Evolutionary conservation across 2,329 filamentous ascomycete genomes (phyloP).

Genomic region (Trichoderma sp.): DNA sequence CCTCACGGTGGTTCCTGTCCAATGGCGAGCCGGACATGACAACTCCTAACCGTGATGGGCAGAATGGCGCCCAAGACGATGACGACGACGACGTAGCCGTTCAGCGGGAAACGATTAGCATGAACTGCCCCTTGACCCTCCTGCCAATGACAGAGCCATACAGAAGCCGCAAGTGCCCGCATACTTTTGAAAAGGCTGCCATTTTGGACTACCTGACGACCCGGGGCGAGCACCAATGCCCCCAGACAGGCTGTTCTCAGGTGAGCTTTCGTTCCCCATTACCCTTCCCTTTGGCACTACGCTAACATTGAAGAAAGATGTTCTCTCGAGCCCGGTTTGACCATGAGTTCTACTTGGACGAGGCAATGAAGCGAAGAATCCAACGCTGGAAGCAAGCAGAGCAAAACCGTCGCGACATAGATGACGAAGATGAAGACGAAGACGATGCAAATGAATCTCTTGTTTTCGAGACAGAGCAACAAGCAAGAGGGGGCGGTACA

Average conservation of each 20-base stretch:
- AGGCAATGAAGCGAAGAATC: slow-evolving; percentile 55
- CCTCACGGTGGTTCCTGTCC: slow-evolving; percentile 52
- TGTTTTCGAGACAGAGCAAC: slow-evolving; percentile 27
- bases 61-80: slow-evolving; percentile 30
- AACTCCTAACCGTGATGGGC: slow-evolving; percentile 20
- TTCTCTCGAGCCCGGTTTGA: slow-evolving; percentile 40
- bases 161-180: slow-evolving; percentile 64
- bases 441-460: slow-evolving; percentile 26
- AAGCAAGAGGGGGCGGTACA: slow-evolving; percentile 19
- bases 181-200: slow-evolving; percentile 66
- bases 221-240: slow-evolving; percentile 52
- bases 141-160: slow-evolving; percentile 62
- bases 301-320: slow-evolving; percentile 36
- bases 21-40: slow-evolving; percentile 43
- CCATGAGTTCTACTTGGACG: slow-evolving; percentile 55
- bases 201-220: slow-evolving; percentile 56
- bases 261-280: slow-evolving; percentile 34
- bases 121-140: slow-evolving; percentile 68
- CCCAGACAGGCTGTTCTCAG: slow-evolving; percentile 61
- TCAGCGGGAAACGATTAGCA: slow-evolving; percentile 59
- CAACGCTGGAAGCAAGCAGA: slow-evolving; percentile 49
- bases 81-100: slow-evolving; percentile 69
- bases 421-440: slow-evolving; percentile 40
- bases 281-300: too few relatives aligned
- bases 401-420: slow-evolving; percentile 40